A percentile compares a stretch with the other conserved stretches of the same genome.
phyloP scores from a whole-genome alignment of 2,329 filamentous ascomycete genomes.

The Huntiella moniliformis region DNA sequence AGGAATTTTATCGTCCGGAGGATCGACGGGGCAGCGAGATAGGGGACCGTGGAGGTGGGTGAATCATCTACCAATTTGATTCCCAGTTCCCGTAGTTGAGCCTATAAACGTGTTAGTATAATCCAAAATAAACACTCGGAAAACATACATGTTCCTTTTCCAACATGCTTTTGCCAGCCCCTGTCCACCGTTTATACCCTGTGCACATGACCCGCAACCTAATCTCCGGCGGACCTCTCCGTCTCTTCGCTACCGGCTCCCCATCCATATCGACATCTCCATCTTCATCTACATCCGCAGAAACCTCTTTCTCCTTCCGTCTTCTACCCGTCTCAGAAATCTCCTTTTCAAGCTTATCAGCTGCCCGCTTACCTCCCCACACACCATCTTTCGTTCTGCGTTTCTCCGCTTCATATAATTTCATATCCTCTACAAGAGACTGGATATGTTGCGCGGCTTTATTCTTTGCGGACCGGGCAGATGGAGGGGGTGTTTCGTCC shows the following conservation, averaged over 20 bases:
- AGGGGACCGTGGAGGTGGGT: conserved; percentile 49
- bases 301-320: not conserved
- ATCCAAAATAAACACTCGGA: not conserved
- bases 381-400: conserved; percentile 45
- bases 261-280: conserved; percentile 35
- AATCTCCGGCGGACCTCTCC: conserved; percentile 32
- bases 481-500: conserved; percentile 51
- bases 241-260: conserved; percentile 34
- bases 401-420: conserved; percentile 80
- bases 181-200: conserved; percentile 66
- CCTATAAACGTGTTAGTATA: conserved; percentile 28
- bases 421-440: conserved; percentile 64
- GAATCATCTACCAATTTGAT: conserved; percentile 58
- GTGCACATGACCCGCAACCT: conserved; percentile 52
- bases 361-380: conserved; percentile 45
- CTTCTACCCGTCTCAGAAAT: conserved; percentile 15
- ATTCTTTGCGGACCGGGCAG: conserved; percentile 73
- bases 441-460: conserved; percentile 64
- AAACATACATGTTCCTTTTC: conserved; percentile 57
- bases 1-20: conserved; percentile 90
- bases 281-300: conserved; percentile 24
- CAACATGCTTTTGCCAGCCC: conserved; percentile 47
- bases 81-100: conserved; percentile 63
- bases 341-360: conserved; percentile 36
- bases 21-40: conserved; percentile 71